Base-by-base conservation (phyloP, 1,284 basidiomycete genomes). In the Dichomitus squalens region DNA sequence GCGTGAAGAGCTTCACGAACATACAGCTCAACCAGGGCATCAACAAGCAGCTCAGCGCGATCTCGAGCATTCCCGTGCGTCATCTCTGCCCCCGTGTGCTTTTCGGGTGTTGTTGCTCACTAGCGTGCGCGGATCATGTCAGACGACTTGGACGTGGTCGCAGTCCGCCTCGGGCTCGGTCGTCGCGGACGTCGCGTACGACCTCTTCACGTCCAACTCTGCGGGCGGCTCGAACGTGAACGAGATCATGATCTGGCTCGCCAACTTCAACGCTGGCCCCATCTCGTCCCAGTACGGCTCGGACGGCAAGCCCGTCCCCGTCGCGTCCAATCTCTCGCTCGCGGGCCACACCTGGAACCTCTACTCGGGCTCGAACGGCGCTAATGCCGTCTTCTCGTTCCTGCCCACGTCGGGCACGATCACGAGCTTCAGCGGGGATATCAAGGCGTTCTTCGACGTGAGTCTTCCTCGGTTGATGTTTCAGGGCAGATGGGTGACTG, bases 241-340 rank as follows among this genome's bases (percentile, higher is more conserved):
- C 64, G 87, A 88, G 66, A 79, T 87, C 60, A 88, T 88, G 86
- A 71, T 88, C 58, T 88, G 87, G 86, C 76, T 87, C 14, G 84
- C 76, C 5, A 84, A 82, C 66, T 77, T 72, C 73, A 80, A 81
- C 60, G 78, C 85, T 8, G 79, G 78, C 2, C 86, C 86, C 4
- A 86, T 87, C 64, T 83, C 83, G 18, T 70, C 72, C 31, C 27
- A 59, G 0, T 87, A 83, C 68, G 72, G 72, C 63, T 69, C 76
- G 1, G 58, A 75, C 35, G 84, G 84, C 3, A 67, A 75, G n/a
- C 78, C 85, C 0, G 66, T 75, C 33, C 77, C 86, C 48, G 70
- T 79, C 23, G 79, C 72, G 18, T 75, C 68, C 25, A 74, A 72
- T 60, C 56, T 87, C 33, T 69, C 65, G 29, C 64, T 88, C 56